Evolutionary conservation across 495 filamentous ascomycete species (phyloP), one percentile per base, ranked within the genome.

Genomic region (Neurospora terricola): DNA sequence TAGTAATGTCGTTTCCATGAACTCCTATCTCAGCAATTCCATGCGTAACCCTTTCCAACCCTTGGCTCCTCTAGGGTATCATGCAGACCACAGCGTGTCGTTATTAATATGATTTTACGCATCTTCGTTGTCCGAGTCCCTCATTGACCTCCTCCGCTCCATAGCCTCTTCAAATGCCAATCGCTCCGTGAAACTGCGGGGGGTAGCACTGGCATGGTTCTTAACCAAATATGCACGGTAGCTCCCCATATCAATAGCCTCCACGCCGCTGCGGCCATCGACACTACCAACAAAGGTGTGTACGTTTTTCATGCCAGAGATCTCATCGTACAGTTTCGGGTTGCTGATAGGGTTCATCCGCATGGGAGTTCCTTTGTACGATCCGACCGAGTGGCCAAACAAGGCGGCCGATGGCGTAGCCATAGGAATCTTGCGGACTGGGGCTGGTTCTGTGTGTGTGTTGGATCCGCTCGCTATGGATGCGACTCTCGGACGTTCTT

Each of bases 251-350:
- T 80, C 78, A n/a, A 77, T 76, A 10, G 81, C 76, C 62, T 86
- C 84, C 34, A 82, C 74, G 23, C 79, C 83, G 40, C 76, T 83
- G 43, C 80, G 73, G 36, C 81, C 84, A 39, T 85, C 81, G 16
- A 86, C 76, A 45, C 85, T 84, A 1, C 85, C 85, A 11, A 87
- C 81, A 36, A 84, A 84, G 8, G 78, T 79, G 18, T 80, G 79
- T 36, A 87, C 80, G 37, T 85, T 81, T 43, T 82, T 83, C 81
- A 87, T 81, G 69, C 80, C 74, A 0, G 81, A 80, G 3, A 85
- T 85, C 74, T 82, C 81, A 39, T 81, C 84, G 70, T 84, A 79
- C 37, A 87, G 70, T 43, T 81, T 77, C 18, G 82, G 78, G 70
- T 85, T 78, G 38, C 77, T 83, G 70, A 85, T 80, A 1, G 84